Percentiles rank a stretch among this genome's conserved stretches.
phyloP scores from a whole-genome alignment of 78 protist genomes.

The Chrysochromulina parva region DNA sequence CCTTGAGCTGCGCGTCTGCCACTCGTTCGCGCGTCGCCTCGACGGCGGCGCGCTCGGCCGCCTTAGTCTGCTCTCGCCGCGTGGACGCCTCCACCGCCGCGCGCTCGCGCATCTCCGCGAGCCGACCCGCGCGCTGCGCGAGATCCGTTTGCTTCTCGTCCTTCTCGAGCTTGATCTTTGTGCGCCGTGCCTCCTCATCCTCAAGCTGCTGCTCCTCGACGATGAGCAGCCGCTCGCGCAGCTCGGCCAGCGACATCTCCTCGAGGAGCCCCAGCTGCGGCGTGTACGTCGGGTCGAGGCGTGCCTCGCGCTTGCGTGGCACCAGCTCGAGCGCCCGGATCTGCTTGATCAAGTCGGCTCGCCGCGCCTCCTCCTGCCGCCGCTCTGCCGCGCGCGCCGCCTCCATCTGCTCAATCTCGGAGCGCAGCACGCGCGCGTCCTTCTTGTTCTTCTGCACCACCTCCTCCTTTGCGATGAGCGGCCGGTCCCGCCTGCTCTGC shows the following conservation, averaged over 20 bases:
- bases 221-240: constrained; percentile 40
- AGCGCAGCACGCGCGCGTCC: background rate
- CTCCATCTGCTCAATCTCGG: background rate
- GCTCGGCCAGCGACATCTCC: constrained; percentile 40
- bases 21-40: background rate
- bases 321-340: constrained; percentile 52
- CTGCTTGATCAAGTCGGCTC: constrained; percentile 38
- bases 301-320: background rate
- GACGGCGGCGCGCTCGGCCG: background rate
- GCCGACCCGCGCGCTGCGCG: background rate
- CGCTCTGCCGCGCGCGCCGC: background rate
- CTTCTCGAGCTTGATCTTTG: background rate
- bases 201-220: background rate
- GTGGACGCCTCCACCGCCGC: background rate
- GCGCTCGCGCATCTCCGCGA: constrained; percentile 2
- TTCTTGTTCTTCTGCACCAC: background rate
- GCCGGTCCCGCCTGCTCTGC: background rate
- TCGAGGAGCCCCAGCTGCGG: constrained; percentile 35
- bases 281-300: constrained; percentile 35
- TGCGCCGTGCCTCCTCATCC: background rate
- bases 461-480: background rate
- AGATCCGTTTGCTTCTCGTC: constrained; percentile 1
- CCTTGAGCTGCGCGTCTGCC: constrained; percentile 6
- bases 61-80: background rate
- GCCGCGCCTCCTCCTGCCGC: background rate